Conservation (phyloP, 2,329 filamentous ascomycete genomes). For the Epichloe sibirici region DNA sequence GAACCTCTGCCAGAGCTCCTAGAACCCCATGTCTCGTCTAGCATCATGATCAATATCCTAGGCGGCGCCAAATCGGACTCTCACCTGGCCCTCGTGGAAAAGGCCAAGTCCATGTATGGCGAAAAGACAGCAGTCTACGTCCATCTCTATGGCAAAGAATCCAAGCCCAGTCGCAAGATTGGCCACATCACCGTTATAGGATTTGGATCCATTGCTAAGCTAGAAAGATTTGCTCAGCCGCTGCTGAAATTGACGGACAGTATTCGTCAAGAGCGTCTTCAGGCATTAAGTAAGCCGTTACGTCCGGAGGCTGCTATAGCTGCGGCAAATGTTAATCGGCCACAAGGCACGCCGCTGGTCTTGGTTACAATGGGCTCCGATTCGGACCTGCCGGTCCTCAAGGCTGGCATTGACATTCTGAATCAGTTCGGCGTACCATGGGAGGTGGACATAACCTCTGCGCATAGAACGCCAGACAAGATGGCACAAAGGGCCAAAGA, state of each 20-base stretch:
- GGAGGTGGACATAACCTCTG: constrained; percentile 65
- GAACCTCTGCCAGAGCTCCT: constrained; percentile 43
- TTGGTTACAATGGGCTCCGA: constrained; percentile 78
- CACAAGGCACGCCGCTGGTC: constrained; percentile 40
- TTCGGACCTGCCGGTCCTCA: constrained; percentile 59
- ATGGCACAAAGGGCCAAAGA: constrained; percentile 57
- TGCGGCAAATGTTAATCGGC: neutral
- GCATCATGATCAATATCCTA: constrained; percentile 73
- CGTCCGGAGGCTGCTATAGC: constrained; percentile 16
- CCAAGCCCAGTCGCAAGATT: constrained; percentile 84
- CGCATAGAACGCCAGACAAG: constrained; percentile 59
- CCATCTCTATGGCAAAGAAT: constrained; percentile 86
- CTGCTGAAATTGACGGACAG: constrained; percentile 53
- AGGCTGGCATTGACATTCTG: constrained; percentile 53
- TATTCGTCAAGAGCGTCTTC: constrained; percentile 44
- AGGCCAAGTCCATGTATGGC: constrained; percentile 31
- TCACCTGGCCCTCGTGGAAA: constrained; percentile 39
- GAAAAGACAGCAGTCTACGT: constrained; percentile 43
- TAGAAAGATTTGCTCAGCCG: constrained; percentile 46
- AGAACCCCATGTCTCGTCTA: constrained; percentile 44
- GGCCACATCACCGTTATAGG: constrained; percentile 81
- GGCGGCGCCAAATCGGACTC: constrained; percentile 55
- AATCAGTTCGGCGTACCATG: constrained; percentile 60
- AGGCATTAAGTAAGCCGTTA: constrained; percentile 15
- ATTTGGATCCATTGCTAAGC: constrained; percentile 52